Evolutionary conservation across 768 basidiomycete species (phyloP).

Genomic region (Cubamyces sp.): DNA sequence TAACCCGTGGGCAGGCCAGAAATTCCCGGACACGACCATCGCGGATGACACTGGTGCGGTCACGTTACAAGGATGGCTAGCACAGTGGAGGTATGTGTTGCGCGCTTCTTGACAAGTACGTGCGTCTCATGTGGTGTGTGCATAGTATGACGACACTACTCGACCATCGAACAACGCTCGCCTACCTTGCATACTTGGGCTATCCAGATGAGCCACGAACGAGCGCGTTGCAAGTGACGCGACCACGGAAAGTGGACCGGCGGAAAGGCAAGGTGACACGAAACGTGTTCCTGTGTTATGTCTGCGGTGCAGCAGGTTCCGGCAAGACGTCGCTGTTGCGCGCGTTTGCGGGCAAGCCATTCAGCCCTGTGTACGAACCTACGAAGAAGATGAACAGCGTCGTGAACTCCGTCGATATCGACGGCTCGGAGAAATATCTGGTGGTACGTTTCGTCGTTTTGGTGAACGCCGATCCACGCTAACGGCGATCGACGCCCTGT

Average conservation of each 20-base stretch:
- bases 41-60: conserved; percentile 87
- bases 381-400: conserved; percentile 90
- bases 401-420: conserved; percentile 93
- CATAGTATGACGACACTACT: conserved; percentile 94
- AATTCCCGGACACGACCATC: conserved; percentile 89
- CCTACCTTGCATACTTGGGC: conserved; percentile 94
- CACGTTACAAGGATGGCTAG: conserved; percentile 97
- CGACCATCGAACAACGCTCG: conserved; percentile 89
- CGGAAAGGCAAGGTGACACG: conserved; percentile 86
- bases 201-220: conserved; percentile 83
- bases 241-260: conserved; percentile 82
- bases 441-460: conserved; percentile 65
- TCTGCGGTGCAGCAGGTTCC: conserved; percentile 93
- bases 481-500: background rate
- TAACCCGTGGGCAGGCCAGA: conserved; percentile 93
- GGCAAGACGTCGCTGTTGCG: conserved; percentile 91
- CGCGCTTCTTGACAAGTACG: background rate
- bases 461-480: background rate
- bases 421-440: conserved; percentile 93
- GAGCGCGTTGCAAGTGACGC: conserved; percentile 81
- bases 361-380: conserved; percentile 76
- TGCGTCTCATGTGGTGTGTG: background rate
- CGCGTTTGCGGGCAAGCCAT: conserved; percentile 85
- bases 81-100: conserved; percentile 86
- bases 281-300: conserved; percentile 92